phyloP scores from a whole-genome alignment of 2,329 filamentous ascomycete genomes.

The Aciculosporium take region DNA sequence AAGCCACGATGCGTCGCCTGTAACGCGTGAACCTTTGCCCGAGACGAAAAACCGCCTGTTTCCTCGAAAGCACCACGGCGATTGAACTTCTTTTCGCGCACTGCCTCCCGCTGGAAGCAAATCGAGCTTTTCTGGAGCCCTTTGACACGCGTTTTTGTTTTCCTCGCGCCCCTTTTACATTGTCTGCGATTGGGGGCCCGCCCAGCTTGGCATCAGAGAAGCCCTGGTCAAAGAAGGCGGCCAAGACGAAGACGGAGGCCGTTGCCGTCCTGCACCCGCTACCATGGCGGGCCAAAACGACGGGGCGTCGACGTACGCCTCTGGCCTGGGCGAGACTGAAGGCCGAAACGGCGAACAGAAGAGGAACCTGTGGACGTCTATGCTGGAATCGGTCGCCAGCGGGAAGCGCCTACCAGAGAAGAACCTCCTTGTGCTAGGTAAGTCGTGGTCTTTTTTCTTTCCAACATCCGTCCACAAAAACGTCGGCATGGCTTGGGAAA shows the following conservation, averaged over 20 bases:
- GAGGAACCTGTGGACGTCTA: slow-evolving; percentile 86
- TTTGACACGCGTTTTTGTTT: neutral
- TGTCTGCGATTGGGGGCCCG: neutral
- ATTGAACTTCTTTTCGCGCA: slow-evolving; percentile 8
- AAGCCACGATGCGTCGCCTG: neutral
- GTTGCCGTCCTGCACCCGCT: neutral
- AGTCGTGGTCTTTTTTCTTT: neutral
- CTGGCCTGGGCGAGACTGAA: slow-evolving; percentile 39
- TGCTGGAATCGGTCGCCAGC: slow-evolving; percentile 81
- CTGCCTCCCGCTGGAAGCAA: neutral
- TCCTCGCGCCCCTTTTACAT: neutral
- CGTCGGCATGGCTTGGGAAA: too few species aligned
- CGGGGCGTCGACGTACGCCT: slow-evolving; percentile 44
- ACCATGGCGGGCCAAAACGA: slow-evolving; percentile 39
- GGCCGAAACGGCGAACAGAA: slow-evolving; percentile 54
- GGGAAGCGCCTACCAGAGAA: slow-evolving; percentile 84
- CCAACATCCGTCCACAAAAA: too few species aligned
- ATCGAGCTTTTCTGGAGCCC: neutral
- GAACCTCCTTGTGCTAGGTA: slow-evolving; percentile 76
- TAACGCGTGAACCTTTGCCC: neutral
- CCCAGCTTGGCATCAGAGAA: neutral
- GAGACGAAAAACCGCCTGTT: neutral
- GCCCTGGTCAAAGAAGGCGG: neutral
- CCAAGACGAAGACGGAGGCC: neutral
- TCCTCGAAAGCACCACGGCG: slow-evolving; percentile 1